Evolutionary conservation across 2,329 filamentous ascomycete species (phyloP), one percentile per base, ranked within the genome.

Genomic region (Trichophyton verrucosum): DNA sequence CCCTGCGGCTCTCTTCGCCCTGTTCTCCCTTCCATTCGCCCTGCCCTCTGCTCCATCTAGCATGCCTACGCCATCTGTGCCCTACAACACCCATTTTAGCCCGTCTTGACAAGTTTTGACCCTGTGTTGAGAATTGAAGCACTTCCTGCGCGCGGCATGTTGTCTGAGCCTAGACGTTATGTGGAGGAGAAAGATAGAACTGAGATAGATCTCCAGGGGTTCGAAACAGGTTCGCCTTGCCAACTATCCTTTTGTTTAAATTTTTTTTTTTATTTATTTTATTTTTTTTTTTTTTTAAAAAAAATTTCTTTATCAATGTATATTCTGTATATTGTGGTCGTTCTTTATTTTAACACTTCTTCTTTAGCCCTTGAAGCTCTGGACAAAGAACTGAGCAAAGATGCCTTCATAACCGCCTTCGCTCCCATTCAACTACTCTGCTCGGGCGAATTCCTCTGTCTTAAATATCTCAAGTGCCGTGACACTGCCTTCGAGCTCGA

Each of bases 401-500:
- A 70, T 61, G 63, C 65, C 15, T 70, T 67, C 63, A 66, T 72
- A 42, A 62, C 65, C 20, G 69, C 71, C 7, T 73, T 72, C 61
- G 69, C 69, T 9, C 71, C 71, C 20, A 72, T 73, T 51, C 67
- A 64, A 55, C 60, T 73, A 13, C 66, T 73, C 57, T 65, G 66
- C 22, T 65, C 68, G 0, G 71, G 70, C 2, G 70, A 69, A 0
- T 73, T 71, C 61, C 65, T 73, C 17, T 70, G 70, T 0, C 66
- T 71, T 4, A 66, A 64, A 3, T 69, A 68, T 49, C 64, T 73
- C 27, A 66, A 67, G 24, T 70, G 68, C 42, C 66, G 71, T n/a
- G 64, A 70, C 15, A 69, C 66, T 46, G 72, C 69, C 2, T 68
- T 65, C 6, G 71, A 72, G 59, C 57, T 72, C 44, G 69, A 73